A percentile compares a stretch with the other conserved stretches of the same genome.
phyloP scores from a whole-genome alignment of 495 filamentous ascomycete species.

The Clavariopsis aquatica region DNA sequence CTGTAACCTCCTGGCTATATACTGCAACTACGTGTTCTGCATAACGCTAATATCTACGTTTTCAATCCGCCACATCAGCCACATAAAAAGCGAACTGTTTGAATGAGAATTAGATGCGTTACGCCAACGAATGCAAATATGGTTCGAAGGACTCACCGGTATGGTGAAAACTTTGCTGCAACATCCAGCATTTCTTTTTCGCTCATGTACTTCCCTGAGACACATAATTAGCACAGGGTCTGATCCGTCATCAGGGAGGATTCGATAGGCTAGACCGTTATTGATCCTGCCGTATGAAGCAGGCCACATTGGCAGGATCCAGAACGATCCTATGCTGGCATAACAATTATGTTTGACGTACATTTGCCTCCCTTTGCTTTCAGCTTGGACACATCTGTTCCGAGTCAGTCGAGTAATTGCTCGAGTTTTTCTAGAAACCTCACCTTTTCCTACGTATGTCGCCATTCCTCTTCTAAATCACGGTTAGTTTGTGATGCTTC shows the following conservation, averaged over 20 bases:
- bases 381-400: constrained; percentile 70
- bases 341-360: neutral
- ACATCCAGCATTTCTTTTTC: constrained; percentile 89
- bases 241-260: neutral
- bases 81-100: constrained; percentile 72
- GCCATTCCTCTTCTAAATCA: constrained; percentile 75
- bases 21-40: constrained; percentile 41
- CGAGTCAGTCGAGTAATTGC: neutral
- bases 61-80: constrained; percentile 90
- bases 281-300: neutral
- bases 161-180: constrained; percentile 78
- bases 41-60: constrained; percentile 71
- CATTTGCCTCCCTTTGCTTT: constrained; percentile 86
- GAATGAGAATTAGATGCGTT: neutral
- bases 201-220: constrained; percentile 67
- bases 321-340: constrained; percentile 53
- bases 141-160: constrained; percentile 59
- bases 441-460: constrained; percentile 67
- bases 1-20: neutral
- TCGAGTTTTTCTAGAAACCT: neutral
- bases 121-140: neutral
- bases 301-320: neutral
- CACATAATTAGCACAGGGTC: neutral
- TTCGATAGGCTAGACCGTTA: neutral
- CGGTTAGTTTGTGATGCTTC: neutral